phyloP scores from a whole-genome alignment of 2,329 filamentous ascomycete species.

The Immersiporthe knoxdaviesiana region DNA sequence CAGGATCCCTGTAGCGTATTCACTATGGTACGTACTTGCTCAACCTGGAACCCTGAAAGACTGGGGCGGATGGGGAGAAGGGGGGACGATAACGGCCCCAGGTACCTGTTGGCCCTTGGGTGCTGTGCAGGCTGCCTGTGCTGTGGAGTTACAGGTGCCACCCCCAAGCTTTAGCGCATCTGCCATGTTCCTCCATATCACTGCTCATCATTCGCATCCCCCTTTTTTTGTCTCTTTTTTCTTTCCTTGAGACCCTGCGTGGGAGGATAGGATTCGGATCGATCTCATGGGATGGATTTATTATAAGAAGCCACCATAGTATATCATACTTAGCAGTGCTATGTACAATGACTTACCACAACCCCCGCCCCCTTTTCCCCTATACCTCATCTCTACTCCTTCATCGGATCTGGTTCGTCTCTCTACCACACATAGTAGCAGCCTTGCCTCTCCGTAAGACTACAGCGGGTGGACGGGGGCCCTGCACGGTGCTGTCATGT shows the following conservation, averaged over 20 bases:
- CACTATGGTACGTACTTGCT: no score
- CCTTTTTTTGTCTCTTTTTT: no score
- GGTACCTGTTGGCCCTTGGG: no score
- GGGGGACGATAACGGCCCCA: not conserved
- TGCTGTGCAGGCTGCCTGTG: not conserved
- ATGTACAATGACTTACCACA: not conserved
- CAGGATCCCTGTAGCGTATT: not conserved
- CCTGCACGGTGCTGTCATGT: constrained; percentile 29
- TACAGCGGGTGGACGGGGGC: not conserved
- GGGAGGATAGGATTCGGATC: not conserved
- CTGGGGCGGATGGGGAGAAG: constrained; percentile 6
- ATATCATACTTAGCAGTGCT: no score
- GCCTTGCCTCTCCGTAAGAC: not conserved
- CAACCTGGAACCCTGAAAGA: not conserved
- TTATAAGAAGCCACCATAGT: not conserved
- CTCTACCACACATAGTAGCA: no score
- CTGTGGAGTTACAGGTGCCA: constrained; percentile 4
- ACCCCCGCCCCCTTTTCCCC: not conserved
- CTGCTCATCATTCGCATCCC: not conserved
- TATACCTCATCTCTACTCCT: not conserved
- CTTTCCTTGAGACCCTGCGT: not conserved
- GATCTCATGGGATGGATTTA: not conserved
- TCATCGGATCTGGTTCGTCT: not conserved
- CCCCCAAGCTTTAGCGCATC: constrained; percentile 14
- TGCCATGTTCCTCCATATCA: constrained; percentile 11